Evolutionary conservation across 805 yeast genomes (phyloP), one percentile per base, ranked within the genome.

Genomic region (Priceomyces medius): DNA sequence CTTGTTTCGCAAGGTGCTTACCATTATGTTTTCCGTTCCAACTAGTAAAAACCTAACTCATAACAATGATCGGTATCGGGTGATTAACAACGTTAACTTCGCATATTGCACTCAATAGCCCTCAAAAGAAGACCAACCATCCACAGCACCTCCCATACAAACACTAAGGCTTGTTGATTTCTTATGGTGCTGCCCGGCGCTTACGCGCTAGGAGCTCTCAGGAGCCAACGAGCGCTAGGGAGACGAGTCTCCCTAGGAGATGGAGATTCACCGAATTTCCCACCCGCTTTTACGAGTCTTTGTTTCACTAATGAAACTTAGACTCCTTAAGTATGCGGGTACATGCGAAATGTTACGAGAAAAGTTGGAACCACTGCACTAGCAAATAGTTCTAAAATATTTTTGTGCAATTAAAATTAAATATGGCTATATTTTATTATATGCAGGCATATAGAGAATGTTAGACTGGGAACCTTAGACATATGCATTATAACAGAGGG

Each of bases 231-330:
- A 46, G 21, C 26, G 29, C 26, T 34, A 40, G 38, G 20, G 43
- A 29, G 27, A 39, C 36, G 14, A 20, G 18, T 33, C 46, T 20
- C 46, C 26, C 24, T 31, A 23, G 20, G 55, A 73, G 75, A 67
- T 68, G 76, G 80, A 48, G 77, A 56, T 71, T 69, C 81, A 76
- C 81, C 81, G 81, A 76, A 76, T 76, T 76, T 76, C 81, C 81
- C 81, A 76, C 81, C 74, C 73, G 66, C 38, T 20, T 35, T 34
- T 20, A 31, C 12, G 28, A 18, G 38, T 8, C 13, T 18, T 9
- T 14, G 24, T 32, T 13, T 8, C 26, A 40, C 44, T 50, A 46
- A 46, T n/a, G 19, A 32, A 39, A 24, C 38, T 27, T 20, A 14
- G n/a, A 5, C 45, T 50, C 57, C 57, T 57, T 61, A 42, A 50